Evolutionary conservation across 2,329 filamentous ascomycete genomes (phyloP).

Genomic region (Cladosporium sphaerospermum): DNA sequence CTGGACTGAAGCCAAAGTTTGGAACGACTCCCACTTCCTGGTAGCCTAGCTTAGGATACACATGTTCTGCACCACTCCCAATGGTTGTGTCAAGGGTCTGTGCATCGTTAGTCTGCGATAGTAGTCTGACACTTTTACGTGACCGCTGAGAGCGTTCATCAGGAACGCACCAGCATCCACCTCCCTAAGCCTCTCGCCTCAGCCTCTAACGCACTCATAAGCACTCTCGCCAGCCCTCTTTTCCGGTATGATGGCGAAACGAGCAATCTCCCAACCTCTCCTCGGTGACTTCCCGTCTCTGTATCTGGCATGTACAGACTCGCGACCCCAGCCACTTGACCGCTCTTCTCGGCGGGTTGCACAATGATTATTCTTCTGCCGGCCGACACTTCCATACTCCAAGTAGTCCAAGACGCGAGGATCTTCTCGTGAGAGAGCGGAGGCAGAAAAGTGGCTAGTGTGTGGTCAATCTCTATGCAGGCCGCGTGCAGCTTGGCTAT

Average conservation of each 20-base stretch:
- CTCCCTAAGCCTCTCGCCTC: constrained; percentile 47
- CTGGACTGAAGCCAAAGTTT: constrained; percentile 46
- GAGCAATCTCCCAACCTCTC: constrained; percentile 52
- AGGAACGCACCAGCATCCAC: constrained; percentile 47
- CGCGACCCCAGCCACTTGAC: constrained; percentile 52
- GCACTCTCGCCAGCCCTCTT: constrained; percentile 45
- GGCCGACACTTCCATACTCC: constrained; percentile 42
- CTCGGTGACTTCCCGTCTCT: constrained; percentile 54
- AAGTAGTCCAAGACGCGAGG: constrained; percentile 51
- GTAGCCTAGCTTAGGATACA: constrained; percentile 55
- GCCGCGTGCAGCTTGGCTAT: constrained; percentile 53
- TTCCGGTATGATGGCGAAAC: constrained; percentile 47
- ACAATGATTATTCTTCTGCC: constrained; percentile 47
- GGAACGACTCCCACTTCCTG: constrained; percentile 51
- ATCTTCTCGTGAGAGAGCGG: constrained; percentile 53
- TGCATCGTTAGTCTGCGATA: background rate
- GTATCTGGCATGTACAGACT: constrained; percentile 47
- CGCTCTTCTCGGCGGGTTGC: constrained; percentile 10
- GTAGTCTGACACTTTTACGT: background rate
- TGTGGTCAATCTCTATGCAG: constrained; percentile 54
- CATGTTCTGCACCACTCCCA: constrained; percentile 46
- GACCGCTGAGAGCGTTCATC: background rate
- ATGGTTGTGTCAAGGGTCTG: constrained; percentile 50
- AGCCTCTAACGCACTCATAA: constrained; percentile 51
- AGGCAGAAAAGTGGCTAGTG: constrained; percentile 54